A percentile compares a stretch with the other conserved stretches of the same genome.
phyloP scores from a whole-genome alignment of 768 basidiomycete genomes.

The Hygrophorus pudorinus region DNA sequence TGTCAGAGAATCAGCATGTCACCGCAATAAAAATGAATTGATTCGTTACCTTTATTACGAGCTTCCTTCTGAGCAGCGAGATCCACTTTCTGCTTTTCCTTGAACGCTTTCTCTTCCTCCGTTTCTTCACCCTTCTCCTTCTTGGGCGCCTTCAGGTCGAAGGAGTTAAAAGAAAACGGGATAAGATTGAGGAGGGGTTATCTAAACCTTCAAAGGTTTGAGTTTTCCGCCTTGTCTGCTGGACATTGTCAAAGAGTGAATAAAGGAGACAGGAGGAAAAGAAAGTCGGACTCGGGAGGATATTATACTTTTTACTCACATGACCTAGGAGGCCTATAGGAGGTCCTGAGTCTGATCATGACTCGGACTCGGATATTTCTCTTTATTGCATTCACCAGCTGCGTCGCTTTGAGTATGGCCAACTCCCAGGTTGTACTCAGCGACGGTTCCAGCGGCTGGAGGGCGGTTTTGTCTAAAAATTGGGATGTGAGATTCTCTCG shows the following conservation, averaged over 20 bases:
- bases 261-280: background rate
- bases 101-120: conserved; percentile 64
- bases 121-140: conserved; percentile 66
- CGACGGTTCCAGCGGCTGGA: conserved; percentile 12
- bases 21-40: background rate
- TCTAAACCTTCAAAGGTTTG: conserved; percentile 79
- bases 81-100: conserved; percentile 69
- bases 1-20: conserved; percentile 15
- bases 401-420: background rate
- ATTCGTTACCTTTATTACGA: conserved; percentile 49
- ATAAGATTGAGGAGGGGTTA: background rate
- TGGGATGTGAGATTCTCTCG: conserved; percentile 29
- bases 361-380: conserved; percentile 1
- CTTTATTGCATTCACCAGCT: background rate
- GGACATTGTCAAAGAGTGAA: conserved; percentile 28
- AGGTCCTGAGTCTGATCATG: background rate
- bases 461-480: conserved; percentile 15
- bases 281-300: background rate
- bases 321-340: background rate
- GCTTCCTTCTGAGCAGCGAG: conserved; percentile 64
- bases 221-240: conserved; percentile 75
- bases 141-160: conserved; percentile 57
- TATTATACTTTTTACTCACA: background rate
- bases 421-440: conserved; percentile 3
- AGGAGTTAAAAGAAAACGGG: conserved; percentile 3